These are phyloP conservation scores for Ricinus communis DNA, from an alignment of 345 rosid genomes.

Conservation along the genomic window DNA sequence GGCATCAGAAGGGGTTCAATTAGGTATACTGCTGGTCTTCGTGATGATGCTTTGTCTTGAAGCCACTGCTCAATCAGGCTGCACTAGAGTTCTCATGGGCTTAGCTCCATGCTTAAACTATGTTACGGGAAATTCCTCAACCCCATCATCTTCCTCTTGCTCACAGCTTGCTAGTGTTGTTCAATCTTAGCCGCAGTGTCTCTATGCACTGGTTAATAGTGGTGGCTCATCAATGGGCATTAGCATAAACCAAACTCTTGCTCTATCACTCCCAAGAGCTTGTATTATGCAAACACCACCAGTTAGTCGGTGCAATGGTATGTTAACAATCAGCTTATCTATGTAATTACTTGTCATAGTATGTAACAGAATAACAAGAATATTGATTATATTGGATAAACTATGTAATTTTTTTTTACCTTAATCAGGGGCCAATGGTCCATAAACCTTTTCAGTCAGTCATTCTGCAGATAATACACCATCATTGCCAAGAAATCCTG, in stretches of 20 bases:
- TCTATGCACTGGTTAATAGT: slow-evolving; percentile 41
- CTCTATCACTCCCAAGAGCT: slow-evolving; percentile 36
- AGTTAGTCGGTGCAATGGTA: slow-evolving; percentile 37
- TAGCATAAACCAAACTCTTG: slow-evolving; percentile 39
- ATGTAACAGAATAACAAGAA: too few relatives aligned
- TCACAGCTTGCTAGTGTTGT: slow-evolving; percentile 45
- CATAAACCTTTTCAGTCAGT: slow-evolving; percentile 24
- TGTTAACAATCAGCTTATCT: not conserved
- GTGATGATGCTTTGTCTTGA: slow-evolving; percentile 13
- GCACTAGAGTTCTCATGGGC: slow-evolving; percentile 32
- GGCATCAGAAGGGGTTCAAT: slow-evolving; percentile 17
- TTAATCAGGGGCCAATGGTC: slow-evolving; percentile 11
- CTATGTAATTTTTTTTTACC: not conserved
- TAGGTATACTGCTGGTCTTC: slow-evolving; percentile 4
- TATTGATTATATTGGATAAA: too few relatives aligned
- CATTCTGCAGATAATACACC: slow-evolving; percentile 31
- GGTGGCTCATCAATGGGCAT: slow-evolving; percentile 31
- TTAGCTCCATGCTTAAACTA: slow-evolving; percentile 46
- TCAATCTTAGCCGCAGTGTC: slow-evolving; percentile 49
- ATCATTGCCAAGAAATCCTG: slow-evolving; percentile 16
- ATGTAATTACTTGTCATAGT: too few relatives aligned
- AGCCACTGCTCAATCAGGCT: slow-evolving; percentile 38
- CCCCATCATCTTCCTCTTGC: slow-evolving; percentile 58
- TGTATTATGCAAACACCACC: slow-evolving; percentile 43
- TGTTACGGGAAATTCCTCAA: slow-evolving; percentile 44